Evolutionary conservation across 2,329 filamentous ascomycete species (phyloP).

Genomic region (Sclerotinia glacialis): DNA sequence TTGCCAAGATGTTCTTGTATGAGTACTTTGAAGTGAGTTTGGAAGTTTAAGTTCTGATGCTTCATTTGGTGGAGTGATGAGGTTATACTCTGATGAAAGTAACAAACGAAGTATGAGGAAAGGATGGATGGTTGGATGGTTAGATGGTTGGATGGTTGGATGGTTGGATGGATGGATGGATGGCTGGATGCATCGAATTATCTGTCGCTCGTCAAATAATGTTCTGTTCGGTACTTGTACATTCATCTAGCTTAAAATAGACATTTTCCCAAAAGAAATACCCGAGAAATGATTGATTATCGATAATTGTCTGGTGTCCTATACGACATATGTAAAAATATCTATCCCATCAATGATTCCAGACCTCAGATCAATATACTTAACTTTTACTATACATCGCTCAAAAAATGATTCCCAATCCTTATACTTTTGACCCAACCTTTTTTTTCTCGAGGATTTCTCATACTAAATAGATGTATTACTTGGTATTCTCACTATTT

Average conservation of each 20-base stretch:
- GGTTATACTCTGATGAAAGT: conserved; percentile 2
- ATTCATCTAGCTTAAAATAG: conserved; percentile 5
- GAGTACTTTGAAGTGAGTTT: conserved; percentile 9
- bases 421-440: neutral
- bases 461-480: too few species aligned
- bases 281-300: neutral
- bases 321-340: too few species aligned
- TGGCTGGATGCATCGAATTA: neutral
- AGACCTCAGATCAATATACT: conserved; percentile 8
- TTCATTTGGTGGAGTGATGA: neutral
- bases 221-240: neutral
- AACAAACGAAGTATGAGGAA: neutral
- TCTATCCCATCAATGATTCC: neutral
- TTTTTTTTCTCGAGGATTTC: neutral
- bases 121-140: neutral
- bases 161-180: neutral
- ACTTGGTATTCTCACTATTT: conserved; percentile 14
- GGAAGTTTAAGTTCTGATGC: neutral
- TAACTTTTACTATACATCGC: neutral
- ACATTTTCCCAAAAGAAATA: neutral
- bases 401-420: neutral
- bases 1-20: conserved; percentile 4
- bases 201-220: neutral
- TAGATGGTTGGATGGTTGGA: neutral
- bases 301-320: too few species aligned